Percentiles rank a stretch among this genome's conserved stretches.
These are phyloP conservation scores for Suhomyces taliae DNA, from an alignment of 1,139 yeast species.

Conservation along the genomic window DNA sequence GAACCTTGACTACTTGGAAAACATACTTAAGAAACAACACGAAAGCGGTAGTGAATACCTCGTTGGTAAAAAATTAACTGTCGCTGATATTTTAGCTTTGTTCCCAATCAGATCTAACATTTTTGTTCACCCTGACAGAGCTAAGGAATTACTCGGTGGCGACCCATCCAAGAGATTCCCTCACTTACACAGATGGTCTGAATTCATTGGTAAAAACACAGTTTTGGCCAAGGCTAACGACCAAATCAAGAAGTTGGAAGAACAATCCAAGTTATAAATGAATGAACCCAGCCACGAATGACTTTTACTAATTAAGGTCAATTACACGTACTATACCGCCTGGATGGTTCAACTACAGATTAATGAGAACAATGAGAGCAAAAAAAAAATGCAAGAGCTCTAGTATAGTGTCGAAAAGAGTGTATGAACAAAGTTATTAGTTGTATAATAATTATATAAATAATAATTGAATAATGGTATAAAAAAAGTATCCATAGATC, in stretches of 20 bases:
- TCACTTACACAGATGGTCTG: constrained; percentile 27
- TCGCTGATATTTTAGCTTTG: constrained; percentile 40
- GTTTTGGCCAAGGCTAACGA: constrained; percentile 22
- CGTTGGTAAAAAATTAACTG: constrained; percentile 39
- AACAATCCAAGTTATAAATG: constrained; percentile 1
- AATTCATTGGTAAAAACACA: constrained; percentile 21
- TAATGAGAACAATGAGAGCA: too few relatives aligned
- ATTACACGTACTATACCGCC: too few relatives aligned
- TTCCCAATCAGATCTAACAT: constrained; percentile 33
- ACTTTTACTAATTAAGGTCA: too few relatives aligned
- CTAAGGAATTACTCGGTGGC: constrained; percentile 7
- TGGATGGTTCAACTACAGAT: too few relatives aligned
- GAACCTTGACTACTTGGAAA: constrained; percentile 33
- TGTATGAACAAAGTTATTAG: too few relatives aligned
- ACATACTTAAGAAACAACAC: constrained; percentile 26
- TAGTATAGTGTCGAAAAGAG: too few relatives aligned
- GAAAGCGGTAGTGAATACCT: constrained; percentile 28
- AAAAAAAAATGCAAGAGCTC: too few relatives aligned
- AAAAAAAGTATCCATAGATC: too few relatives aligned
- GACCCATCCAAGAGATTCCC: constrained; percentile 21
- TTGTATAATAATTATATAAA: too few relatives aligned
- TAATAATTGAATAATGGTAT: too few relatives aligned
- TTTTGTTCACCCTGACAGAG: constrained; percentile 17
- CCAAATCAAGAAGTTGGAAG: constrained; percentile 12
- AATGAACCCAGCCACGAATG: too few relatives aligned